Evolutionary conservation across 2,329 filamentous ascomycete genomes (phyloP).

Genomic region (Microdochium bolleyi): DNA sequence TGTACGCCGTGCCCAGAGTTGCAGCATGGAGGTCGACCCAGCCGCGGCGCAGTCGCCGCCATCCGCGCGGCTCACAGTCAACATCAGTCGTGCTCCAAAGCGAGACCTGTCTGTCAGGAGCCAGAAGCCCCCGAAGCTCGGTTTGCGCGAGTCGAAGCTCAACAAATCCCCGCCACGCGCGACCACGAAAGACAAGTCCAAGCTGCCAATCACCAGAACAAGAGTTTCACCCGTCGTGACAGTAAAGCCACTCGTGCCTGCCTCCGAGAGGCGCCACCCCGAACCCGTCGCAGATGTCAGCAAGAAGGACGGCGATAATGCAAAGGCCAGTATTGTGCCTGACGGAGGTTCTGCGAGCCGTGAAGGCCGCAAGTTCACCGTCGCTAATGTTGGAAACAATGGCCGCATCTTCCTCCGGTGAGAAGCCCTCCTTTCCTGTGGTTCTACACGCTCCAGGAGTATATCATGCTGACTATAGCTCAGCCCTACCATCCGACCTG

Average conservation of each 20-base stretch:
- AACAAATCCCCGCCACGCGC: neutral
- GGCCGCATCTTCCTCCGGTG: slow-evolving; percentile 78
- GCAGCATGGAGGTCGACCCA: neutral
- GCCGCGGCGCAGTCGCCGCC: neutral
- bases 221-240: neutral
- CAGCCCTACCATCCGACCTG: slow-evolving; percentile 55
- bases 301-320: neutral
- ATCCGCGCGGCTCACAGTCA: neutral
- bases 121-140: neutral
- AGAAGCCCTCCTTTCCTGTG: slow-evolving; percentile 12
- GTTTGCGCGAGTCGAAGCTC: neutral
- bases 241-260: neutral
- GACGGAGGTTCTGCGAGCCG: slow-evolving; percentile 55
- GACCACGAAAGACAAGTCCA: neutral
- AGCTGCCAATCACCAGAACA: neutral
- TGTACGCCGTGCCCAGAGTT: neutral
- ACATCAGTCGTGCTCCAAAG: neutral
- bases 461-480: slow-evolving; percentile 10
- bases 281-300: neutral
- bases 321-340: slow-evolving; percentile 30
- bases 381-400: slow-evolving; percentile 76
- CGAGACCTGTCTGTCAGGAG: neutral
- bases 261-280: neutral
- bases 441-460: neutral
- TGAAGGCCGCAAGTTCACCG: slow-evolving; percentile 66